These are phyloP conservation scores for Phaeodactylum tricornutum DNA, from an alignment of 108 stramenopile genomes.

Conservation along the genomic window DNA sequence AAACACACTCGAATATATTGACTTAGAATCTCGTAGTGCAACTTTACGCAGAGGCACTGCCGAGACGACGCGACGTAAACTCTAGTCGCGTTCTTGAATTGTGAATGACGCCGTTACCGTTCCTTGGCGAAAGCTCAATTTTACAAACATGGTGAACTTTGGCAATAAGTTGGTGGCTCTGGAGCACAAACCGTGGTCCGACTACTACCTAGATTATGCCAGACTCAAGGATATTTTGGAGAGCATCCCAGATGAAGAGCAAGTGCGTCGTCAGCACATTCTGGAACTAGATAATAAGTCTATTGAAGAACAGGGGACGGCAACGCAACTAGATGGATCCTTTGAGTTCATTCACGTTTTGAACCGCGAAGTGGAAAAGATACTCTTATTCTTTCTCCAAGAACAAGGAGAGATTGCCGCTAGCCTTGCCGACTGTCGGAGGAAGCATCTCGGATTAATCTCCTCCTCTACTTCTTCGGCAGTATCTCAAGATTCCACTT, in stretches of 20 bases:
- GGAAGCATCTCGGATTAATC: constrained; percentile 1
- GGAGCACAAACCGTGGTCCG: constrained; percentile 32
- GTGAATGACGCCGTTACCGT: no score
- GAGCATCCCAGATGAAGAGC: not conserved
- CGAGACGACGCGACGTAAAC: no score
- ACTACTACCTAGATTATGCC: constrained; percentile 44
- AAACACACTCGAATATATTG: no score
- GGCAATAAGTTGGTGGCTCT: constrained; percentile 29
- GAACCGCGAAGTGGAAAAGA: constrained; percentile 60
- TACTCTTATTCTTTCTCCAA: constrained; percentile 45
- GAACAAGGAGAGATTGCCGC: constrained; percentile 38
- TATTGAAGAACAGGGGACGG: not conserved
- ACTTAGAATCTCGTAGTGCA: no score
- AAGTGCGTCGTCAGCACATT: not conserved
- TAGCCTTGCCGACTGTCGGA: constrained; percentile 16
- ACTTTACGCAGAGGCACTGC: no score
- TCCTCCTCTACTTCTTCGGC: not conserved
- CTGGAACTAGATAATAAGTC: not conserved
- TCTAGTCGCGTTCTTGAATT: no score
- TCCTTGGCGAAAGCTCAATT: no score
- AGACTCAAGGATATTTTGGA: constrained; percentile 33
- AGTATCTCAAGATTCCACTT: not conserved
- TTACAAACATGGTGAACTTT: constrained; percentile 19
- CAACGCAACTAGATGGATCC: not conserved
- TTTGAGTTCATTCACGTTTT: constrained; percentile 31